A percentile compares a stretch with the other conserved stretches of the same genome.
Conservation (phyloP, 345 rosid genomes). For the Gossypium arboreum region DNA sequence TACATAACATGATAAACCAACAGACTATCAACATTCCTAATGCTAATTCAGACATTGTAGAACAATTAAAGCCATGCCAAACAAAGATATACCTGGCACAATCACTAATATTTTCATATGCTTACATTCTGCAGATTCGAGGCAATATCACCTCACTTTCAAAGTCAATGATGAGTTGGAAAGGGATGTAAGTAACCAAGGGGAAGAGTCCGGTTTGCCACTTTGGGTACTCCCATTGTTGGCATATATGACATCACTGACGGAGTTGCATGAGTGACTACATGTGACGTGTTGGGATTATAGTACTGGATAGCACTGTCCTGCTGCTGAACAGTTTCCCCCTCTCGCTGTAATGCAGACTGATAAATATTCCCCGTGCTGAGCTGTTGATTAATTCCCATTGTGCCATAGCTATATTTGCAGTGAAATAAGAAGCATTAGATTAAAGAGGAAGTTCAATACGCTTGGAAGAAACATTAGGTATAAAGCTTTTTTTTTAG, state of each 20-base stretch:
- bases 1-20: neutral
- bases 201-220: neutral
- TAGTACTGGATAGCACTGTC: slow-evolving; percentile 19
- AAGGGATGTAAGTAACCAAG: slow-evolving; percentile 4
- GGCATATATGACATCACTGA: neutral
- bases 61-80: neutral
- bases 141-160: neutral
- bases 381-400: slow-evolving; percentile 12
- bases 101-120: neutral
- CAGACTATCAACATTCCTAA: neutral
- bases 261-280: slow-evolving; percentile 14
- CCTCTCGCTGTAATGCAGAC: slow-evolving; percentile 25
- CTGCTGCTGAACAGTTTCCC: slow-evolving; percentile 25
- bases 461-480: neutral
- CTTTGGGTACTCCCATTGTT: slow-evolving; percentile 8
- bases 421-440: neutral
- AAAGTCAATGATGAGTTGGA: neutral
- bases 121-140: neutral
- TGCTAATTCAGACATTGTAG: neutral
- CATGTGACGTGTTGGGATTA: slow-evolving; percentile 14
- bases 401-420: neutral
- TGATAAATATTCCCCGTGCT: slow-evolving; percentile 17
- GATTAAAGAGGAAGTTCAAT: neutral
- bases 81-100: neutral
- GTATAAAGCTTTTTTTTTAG: neutral